Evolutionary conservation across 164 flowering plant species (phyloP).

Genomic region (Amborella trichopoda): DNA sequence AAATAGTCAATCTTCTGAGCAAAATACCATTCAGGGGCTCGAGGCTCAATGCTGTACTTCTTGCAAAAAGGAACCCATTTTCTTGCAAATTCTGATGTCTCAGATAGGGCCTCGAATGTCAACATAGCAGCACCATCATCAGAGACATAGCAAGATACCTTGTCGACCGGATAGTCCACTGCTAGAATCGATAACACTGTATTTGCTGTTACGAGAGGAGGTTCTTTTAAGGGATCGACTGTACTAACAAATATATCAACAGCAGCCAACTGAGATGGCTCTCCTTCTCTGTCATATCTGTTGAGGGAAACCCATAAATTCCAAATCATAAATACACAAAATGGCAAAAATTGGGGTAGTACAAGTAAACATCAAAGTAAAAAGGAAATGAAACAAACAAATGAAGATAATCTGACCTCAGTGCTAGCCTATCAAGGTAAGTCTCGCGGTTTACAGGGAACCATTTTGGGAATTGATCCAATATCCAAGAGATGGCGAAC

Average conservation of each 20-base stretch:
- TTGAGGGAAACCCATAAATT: constrained; percentile 5
- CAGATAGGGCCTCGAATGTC: constrained; percentile 10
- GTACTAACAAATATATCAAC: constrained; percentile 30
- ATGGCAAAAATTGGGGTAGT: too few species aligned
- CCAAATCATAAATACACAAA: constrained; percentile 2
- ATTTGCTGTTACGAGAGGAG: constrained; percentile 12
- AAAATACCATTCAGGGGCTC: not conserved
- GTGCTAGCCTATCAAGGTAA: constrained; percentile 38
- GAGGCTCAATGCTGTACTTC: constrained; percentile 12
- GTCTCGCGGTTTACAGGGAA: constrained; percentile 41
- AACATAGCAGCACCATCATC: constrained; percentile 6
- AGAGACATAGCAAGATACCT: constrained; percentile 22
- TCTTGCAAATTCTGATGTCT: constrained; percentile 14
- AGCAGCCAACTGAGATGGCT: constrained; percentile 23
- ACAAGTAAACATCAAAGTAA: too few species aligned
- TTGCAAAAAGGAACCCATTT: constrained; percentile 62
- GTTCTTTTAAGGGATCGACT: constrained; percentile 44
- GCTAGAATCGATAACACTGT: constrained; percentile 12
- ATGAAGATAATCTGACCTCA: constrained; percentile 19
- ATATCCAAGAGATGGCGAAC: constrained; percentile 46
- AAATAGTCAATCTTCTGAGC: constrained; percentile 1
- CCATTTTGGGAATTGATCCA: constrained; percentile 54
- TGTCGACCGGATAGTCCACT: constrained; percentile 44
- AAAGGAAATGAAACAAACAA: not conserved
- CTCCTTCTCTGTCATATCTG: constrained; percentile 49